Evolutionary conservation across 208 protist species (phyloP).

Genomic region (Leishmania arabica): DNA sequence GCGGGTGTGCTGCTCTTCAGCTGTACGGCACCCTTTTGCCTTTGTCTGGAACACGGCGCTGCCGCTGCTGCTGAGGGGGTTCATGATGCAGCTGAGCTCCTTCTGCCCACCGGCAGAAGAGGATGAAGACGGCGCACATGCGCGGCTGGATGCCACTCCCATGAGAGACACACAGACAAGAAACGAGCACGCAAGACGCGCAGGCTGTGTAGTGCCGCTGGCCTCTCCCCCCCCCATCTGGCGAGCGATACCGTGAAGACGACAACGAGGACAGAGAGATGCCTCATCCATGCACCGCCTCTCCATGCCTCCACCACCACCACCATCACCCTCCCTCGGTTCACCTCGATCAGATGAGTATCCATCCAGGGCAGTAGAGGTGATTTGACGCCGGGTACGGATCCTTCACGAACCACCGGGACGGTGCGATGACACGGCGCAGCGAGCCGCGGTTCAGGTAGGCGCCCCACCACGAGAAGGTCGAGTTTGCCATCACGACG

Average conservation of each 20-base stretch:
- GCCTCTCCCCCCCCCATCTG: neutral
- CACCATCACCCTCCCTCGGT: neutral
- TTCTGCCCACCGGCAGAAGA: neutral
- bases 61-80: neutral
- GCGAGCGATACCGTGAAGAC: neutral
- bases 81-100: neutral
- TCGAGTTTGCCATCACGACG: conserved; percentile 89
- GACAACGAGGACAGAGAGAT: neutral
- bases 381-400: conserved; percentile 76
- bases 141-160: neutral
- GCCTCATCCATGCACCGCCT: neutral
- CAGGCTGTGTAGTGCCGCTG: neutral
- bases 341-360: conserved; percentile 43
- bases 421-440: conserved; percentile 69
- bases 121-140: neutral
- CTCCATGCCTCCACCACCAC: neutral
- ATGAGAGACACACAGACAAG: neutral
- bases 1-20: neutral
- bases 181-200: neutral
- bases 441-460: conserved; percentile 71
- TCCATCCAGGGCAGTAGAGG: conserved; percentile 77
- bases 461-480: conserved; percentile 88
- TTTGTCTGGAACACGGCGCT: neutral
- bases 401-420: conserved; percentile 78
- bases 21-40: neutral